These are phyloP conservation scores for Ramaria sp. DNA, from an alignment of 768 basidiomycete genomes.

Conservation along the genomic window DNA sequence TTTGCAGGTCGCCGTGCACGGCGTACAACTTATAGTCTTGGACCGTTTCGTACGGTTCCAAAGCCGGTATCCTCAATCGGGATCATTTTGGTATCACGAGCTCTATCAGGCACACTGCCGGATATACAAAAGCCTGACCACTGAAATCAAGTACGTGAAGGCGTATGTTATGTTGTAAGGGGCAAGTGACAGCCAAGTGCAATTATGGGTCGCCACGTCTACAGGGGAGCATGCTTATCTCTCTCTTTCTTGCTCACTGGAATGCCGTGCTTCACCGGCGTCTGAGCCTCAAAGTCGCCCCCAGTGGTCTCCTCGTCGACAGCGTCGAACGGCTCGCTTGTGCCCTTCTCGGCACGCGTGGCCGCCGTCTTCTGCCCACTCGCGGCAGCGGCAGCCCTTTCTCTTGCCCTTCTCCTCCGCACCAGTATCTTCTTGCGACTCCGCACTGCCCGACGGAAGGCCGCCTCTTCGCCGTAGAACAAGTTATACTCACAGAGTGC, in stretches of 20 bases:
- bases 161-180: neutral
- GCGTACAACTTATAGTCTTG: neutral
- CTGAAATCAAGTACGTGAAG: neutral
- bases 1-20: neutral
- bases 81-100: conserved; percentile 2
- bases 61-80: neutral
- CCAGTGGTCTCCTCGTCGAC: conserved; percentile 5
- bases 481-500: conserved; percentile 87
- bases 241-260: conserved; percentile 25
- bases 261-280: conserved; percentile 1
- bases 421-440: conserved; percentile 71
- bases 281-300: conserved; percentile 7
- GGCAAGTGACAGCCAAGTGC: conserved; percentile 9
- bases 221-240: conserved; percentile 18
- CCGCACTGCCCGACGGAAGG: conserved; percentile 54
- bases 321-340: too few species aligned
- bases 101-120: neutral
- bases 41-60: neutral
- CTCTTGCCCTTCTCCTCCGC: conserved; percentile 59
- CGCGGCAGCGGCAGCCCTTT: conserved; percentile 52
- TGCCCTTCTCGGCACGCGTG: conserved; percentile 11
- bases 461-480: conserved; percentile 76
- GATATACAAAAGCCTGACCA: neutral
- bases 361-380: conserved; percentile 21
- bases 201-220: conserved; percentile 15